These are phyloP conservation scores for Trypanosoma vivax DNA, from an alignment of 208 protist genomes.

Conservation along the genomic window DNA sequence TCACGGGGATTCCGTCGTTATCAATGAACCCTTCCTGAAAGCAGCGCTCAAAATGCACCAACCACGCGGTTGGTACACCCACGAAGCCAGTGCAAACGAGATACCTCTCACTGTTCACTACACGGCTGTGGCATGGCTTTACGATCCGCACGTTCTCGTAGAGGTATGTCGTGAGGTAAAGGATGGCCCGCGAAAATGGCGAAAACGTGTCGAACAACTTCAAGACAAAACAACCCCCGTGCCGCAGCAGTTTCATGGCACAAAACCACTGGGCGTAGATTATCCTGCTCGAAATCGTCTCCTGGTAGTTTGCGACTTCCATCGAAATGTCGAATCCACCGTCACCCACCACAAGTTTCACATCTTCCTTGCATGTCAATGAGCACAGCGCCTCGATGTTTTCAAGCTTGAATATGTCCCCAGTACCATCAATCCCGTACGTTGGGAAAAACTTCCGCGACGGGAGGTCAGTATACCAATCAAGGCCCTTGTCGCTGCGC, in stretches of 20 bases:
- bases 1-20: conserved; percentile 42
- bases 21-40: conserved; percentile 60
- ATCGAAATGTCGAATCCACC: conserved; percentile 79
- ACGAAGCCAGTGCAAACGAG: conserved; percentile 60
- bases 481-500: conserved; percentile 34
- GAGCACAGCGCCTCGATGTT: conserved; percentile 76
- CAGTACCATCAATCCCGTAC: conserved; percentile 82
- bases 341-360: conserved; percentile 86
- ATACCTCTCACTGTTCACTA: conserved; percentile 90
- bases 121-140: conserved; percentile 85
- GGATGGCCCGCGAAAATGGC: conserved; percentile 54
- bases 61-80: conserved; percentile 38
- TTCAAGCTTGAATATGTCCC: conserved; percentile 67
- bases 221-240: conserved; percentile 73
- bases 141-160: conserved; percentile 81
- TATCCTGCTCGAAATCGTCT: conserved; percentile 84
- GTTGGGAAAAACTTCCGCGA: conserved; percentile 45
- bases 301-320: conserved; percentile 75
- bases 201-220: conserved; percentile 91
- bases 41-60: conserved; percentile 42
- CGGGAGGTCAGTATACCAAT: conserved; percentile 76
- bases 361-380: conserved; percentile 19
- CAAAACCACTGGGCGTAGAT: conserved; percentile 79
- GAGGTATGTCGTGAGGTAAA: conserved; percentile 79
- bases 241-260: conserved; percentile 59